A percentile compares a stretch with the other conserved stretches of the same genome.
Evolutionary conservation across 495 filamentous ascomycete species (phyloP).

Genomic region (Copromyces sp.): DNA sequence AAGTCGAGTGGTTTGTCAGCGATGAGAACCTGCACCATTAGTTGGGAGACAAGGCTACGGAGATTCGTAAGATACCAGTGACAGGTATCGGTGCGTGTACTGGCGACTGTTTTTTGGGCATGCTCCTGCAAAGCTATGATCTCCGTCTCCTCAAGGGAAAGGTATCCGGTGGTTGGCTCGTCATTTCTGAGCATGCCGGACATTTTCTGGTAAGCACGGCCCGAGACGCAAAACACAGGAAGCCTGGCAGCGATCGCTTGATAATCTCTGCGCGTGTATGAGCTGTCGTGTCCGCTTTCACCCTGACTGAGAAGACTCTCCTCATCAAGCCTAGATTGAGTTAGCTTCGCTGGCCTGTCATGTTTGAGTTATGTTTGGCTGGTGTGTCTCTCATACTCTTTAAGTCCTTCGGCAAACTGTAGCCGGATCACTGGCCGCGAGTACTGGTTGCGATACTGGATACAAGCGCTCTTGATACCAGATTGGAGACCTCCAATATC

Average conservation of each 20-base stretch:
- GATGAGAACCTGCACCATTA: constrained; percentile 42
- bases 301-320: constrained; percentile 6
- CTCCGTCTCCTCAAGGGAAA: constrained; percentile 23
- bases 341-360: constrained; percentile 9
- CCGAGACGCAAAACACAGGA: constrained; percentile 53
- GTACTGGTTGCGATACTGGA: constrained; percentile 44
- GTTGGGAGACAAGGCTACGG: constrained; percentile 38
- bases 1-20: constrained; percentile 33
- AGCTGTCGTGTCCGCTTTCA: constrained; percentile 3
- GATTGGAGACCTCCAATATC: background rate
- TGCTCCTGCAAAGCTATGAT: constrained; percentile 46
- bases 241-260: constrained; percentile 39
- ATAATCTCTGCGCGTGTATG: constrained; percentile 38
- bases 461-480: constrained; percentile 29
- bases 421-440: constrained; percentile 40
- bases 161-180: constrained; percentile 10
- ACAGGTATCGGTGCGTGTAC: background rate
- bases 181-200: constrained; percentile 39
- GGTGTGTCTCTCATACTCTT: constrained; percentile 22
- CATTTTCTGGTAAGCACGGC: constrained; percentile 49
- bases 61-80: constrained; percentile 34
- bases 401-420: constrained; percentile 49
- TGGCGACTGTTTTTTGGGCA: constrained; percentile 42
- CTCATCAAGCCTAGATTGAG: constrained; percentile 9
- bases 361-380: background rate